Base-by-base conservation (phyloP, 2,329 filamentous ascomycete species). In the Domatiomyces globalis region DNA sequence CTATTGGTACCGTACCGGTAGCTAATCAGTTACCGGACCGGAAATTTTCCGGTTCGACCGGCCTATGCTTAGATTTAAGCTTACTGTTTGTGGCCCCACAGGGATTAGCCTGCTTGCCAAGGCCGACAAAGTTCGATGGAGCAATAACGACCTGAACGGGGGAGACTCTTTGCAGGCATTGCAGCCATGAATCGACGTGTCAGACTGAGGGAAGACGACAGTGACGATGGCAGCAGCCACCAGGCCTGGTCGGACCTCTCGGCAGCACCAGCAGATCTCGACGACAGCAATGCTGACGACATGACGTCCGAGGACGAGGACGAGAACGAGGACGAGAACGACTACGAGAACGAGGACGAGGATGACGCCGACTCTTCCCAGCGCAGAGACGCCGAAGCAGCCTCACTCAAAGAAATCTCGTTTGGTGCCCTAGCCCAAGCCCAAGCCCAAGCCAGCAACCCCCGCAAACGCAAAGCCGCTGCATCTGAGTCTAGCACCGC, bases 351-450 rank as follows among this genome's bases (percentile, higher is more conserved):
- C 33, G 46, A 48, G 42, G 49, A 36, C 47, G 49, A 50, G n/a
- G n/a, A 43, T 9, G 43, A 50, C 51, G 50, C 42, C 15, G 22
- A 49, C 8, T 49, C 47, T 43, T 10, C 43, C 46, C 17, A 36
- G 5, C 20, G n/a, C 46, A 48, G 29, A 10, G 20, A 48, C 12
- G 27, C 27, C 27, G 29, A 19, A 27, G 20, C 9, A 18, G 58
- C 65, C 4, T 64, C 68, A 33, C 67, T 82, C 52, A 74, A 71
- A 61, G 74, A 72, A 54, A 80, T 95, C 58, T 92, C 88, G 20
- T 95, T 96, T 63, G 89, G 88, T 56, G 85, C 86, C n/a, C 74
- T 95, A 43, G 87, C 86, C 57, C 86, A 94, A 70, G 82, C 82
- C 42, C 77, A 10, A 4, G 33, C 33, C 15, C 33, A 39, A 15